A percentile compares a stretch with the other conserved stretches of the same genome.
Evolutionary conservation across 495 filamentous ascomycete species (phyloP).

Genomic region (Geoglossum glabrum): DNA sequence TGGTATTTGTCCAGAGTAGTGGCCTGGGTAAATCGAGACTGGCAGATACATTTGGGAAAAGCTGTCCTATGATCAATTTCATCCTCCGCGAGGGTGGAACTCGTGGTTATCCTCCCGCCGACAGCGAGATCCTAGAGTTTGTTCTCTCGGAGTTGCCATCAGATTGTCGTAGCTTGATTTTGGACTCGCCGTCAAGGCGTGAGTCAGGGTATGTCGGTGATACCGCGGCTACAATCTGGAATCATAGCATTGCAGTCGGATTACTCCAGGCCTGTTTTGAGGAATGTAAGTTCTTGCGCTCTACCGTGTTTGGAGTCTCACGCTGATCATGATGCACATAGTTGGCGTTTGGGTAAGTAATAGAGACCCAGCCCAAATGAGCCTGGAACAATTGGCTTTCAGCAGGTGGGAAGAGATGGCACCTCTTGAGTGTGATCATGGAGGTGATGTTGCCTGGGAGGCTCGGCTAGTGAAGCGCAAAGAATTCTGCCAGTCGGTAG

Average conservation of each 20-base stretch:
- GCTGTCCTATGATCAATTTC: not conserved
- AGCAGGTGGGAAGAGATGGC: not conserved
- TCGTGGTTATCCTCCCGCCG: not conserved
- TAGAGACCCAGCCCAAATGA: not conserved
- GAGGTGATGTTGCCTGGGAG: not conserved
- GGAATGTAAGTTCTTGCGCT: not conserved
- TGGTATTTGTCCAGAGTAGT: slow-evolving; percentile 1
- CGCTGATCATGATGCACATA: not conserved
- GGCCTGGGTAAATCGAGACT: not conserved
- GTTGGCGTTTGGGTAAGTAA: not conserved
- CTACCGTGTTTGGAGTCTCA: not conserved
- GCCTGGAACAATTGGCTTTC: not conserved
- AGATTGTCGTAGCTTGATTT: not conserved
- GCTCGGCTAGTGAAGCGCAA: not conserved
- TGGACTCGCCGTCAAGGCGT: not conserved
- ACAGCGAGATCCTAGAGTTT: not conserved
- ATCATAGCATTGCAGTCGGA: not conserved
- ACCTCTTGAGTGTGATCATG: not conserved
- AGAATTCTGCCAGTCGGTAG: not conserved
- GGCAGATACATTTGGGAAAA: not conserved
- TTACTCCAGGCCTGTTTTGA: not conserved
- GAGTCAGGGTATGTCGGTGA: not conserved
- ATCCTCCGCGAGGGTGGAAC: not conserved
- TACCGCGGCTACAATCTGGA: not conserved
- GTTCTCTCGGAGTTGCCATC: not conserved